Evolutionary conservation across 2,329 filamentous ascomycete species (phyloP), one percentile per base, ranked within the genome.

Genomic region (Scleromitrula shiraiana): DNA sequence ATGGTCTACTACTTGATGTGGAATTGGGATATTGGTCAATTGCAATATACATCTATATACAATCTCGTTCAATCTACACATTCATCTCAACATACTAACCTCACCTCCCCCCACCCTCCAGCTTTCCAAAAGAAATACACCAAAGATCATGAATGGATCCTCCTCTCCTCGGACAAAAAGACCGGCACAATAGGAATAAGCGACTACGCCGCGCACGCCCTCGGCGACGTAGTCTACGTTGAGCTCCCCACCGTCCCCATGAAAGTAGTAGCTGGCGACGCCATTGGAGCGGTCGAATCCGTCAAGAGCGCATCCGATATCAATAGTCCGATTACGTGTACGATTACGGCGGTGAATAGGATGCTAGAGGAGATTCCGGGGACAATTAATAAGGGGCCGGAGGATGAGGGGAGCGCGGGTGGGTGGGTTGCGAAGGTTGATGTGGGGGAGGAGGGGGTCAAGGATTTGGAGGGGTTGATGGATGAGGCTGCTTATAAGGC

Each of bases 221-320:
- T 98, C 53, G 93, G 93, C 58, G 93, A 98, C 66, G 90, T 97
- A 51, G 91, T 98, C 65, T 98, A 86, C 73, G 89, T 97, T 62
- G 93, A 98, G 75, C 84, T 98, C 24, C 93, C 93, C 49, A 74
- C 83, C 57, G 65, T 75, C 48, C 83, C 80, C 56, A 72, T 82
- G 59, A 78, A 83, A 60, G 77, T 95, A 53, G 69, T 70, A 50
- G 77, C 82, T 49, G 89, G 89, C 62, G 91, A 97, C 64, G 76
- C 85, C 56, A 85, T 97, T 59, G 93, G 93, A 58, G 89, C 91
- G 52, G 91, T 98, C 60, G 93, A 98, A 74, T 96, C 89, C 2
- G 93, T 98, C 68, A 98, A 98, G 77, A 93, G 85, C 54, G 93
- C 93, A n/a, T 91, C 88, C 55, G 93, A 98, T 67, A 95, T 98